Evolutionary conservation across 1,139 yeast genomes (phyloP), one percentile per base, ranked within the genome.

Genomic region (Sugiyamaella japonica): DNA sequence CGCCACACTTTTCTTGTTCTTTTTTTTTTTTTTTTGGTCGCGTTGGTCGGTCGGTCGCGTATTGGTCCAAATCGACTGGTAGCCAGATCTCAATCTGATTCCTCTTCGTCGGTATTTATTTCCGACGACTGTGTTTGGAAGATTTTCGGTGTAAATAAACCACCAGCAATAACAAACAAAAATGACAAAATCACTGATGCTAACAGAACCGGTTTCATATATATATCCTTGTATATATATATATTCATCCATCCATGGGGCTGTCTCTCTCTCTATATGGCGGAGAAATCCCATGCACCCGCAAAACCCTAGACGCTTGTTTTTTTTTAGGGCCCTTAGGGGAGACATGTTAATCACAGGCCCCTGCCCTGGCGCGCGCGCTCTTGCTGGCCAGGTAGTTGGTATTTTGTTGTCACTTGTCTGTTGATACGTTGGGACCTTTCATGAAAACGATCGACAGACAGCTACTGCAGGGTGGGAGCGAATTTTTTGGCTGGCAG

Each of bases 401-500:
- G n/a, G 12, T 20, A 37, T 15, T 8, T 37, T 37, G 10, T 23
- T 20, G 47, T 28, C 32, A 34, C 23, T 36, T 41, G 36, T 45
- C 34, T 39, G 7, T 12, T 8, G 31, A 25, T 44, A 20, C 34
- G 49, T 45, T 45, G 49, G 49, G 49, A 45, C 42, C 40, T 45
- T 45, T 45, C 48, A 44, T 44, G 28, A 44, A 45, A 45, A 23
- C 4, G 49, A 45, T 45, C 49, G 49, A 36, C 49, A 17, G 41
- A 9, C 29, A 8, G 10, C 32, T 37, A 20, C 40, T 45, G 49
- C 49, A 45, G 49, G 49, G 49, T 34, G 17, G 40, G 39, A 44
- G 46, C 25, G 34, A 44, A 44, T 32, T 44, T 32, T 44, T 36
- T 34, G 37, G 48, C 16, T 44, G n/a, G 25, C 25, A 20, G 25